Evolutionary conservation across 2,329 filamentous ascomycete species (phyloP).

Genomic region (Botryosphaeria dothidea): DNA sequence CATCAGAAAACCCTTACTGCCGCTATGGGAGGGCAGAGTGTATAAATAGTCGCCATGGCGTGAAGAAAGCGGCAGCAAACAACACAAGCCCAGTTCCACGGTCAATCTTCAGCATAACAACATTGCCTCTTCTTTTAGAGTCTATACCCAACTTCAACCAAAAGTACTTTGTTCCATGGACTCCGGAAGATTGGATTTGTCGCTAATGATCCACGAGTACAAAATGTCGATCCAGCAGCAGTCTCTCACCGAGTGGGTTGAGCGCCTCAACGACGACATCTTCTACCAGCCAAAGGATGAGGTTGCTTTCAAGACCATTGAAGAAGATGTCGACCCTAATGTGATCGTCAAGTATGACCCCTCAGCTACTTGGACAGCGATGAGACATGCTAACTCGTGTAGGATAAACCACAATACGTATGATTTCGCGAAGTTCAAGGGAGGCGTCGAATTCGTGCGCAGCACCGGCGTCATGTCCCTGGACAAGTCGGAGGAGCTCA

Average conservation of each 20-base stretch:
- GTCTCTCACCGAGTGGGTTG: slow-evolving; percentile 17
- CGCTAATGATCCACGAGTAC: background rate
- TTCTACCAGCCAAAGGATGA: slow-evolving; percentile 12
- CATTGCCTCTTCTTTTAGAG: no score
- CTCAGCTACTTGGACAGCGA: background rate
- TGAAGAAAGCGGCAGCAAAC: no score
- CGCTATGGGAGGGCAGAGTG: no score
- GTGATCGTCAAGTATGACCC: slow-evolving; percentile 12
- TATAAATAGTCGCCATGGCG: no score
- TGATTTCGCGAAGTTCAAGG: slow-evolving; percentile 20
- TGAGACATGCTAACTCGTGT: no score
- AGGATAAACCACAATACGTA: slow-evolving; percentile 20
- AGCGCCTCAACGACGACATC: slow-evolving; percentile 10
- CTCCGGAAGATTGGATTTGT: no score
- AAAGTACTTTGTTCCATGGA: no score
- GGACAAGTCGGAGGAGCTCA: background rate
- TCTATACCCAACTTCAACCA: no score
- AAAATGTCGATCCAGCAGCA: slow-evolving; percentile 18
- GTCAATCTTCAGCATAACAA: no score
- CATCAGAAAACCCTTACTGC: no score
- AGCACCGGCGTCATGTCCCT: background rate
- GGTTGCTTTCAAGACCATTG: background rate
- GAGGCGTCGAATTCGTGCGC: background rate
- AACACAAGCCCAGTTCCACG: no score
- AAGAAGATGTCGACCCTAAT: slow-evolving; percentile 13